Base-by-base conservation (phyloP, 1,284 basidiomycete genomes). In the Malassezia vespertilionis region DNA sequence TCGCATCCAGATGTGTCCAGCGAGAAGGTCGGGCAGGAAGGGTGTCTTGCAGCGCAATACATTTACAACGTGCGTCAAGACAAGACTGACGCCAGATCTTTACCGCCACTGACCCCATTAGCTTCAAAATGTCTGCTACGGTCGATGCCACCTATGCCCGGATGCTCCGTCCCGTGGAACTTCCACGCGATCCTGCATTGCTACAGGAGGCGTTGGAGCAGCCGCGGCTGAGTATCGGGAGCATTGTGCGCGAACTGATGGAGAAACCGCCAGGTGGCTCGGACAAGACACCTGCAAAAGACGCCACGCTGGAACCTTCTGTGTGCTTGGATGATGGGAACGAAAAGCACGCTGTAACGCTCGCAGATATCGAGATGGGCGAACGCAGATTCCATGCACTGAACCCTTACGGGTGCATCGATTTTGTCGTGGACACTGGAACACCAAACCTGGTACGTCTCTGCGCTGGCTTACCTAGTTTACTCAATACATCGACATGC, bases 11-110 rank as follows among this genome's bases (percentile, higher is more conserved):
- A 45, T 12, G 40, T 59, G 1, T 57, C 75, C 58, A 63, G 75
- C 17, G 74, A 75, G 32, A 59, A 72, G n/a, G 65, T 72, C 7
- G 77, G 76, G 0, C 58, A 72, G 44, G 76, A 76, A 43, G 77
- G 77, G 2, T 78, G 77, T 59, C 68, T 78, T 58, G 73, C 77
- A 1, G 68, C 75, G 10, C 75, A 77, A 5, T 45, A 66, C 5
- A 54, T 75, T 14, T 76, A 77, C 65, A 78, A 78, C 23, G 39
- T 46, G 30, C 22, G 44, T 46, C 21, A n/a, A n/a, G 27, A 5
- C 40, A 6, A 15, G 2, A 22, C 36, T 39, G 14, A 38, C 37
- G 22, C 15, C 38, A 50, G 31, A 24, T 57, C 30, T 74, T 71
- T 49, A 64, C 70, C 35, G 57, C 65, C 7, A 66, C 70, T 4